A percentile compares a stretch with the other conserved stretches of the same genome.
Evolutionary conservation across 805 yeast genomes (phyloP).

Genomic region (Wickerhamomyces silvicola): DNA sequence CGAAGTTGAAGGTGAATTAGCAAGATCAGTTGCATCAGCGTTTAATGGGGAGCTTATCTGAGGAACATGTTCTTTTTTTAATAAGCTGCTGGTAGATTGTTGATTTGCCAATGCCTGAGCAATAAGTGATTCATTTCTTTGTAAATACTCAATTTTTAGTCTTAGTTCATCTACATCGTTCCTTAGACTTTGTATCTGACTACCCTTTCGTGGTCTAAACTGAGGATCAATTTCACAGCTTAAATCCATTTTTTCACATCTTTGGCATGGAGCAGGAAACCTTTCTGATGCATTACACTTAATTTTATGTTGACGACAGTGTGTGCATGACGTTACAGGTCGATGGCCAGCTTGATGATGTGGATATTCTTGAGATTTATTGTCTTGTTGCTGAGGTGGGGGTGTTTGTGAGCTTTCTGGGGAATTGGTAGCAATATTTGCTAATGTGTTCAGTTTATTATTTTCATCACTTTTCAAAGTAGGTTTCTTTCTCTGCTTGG

Average conservation of each 20-base stretch:
- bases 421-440: conserved; percentile 10
- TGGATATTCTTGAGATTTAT: conserved; percentile 1
- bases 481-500: conserved; percentile 6
- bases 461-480: conserved; percentile 4
- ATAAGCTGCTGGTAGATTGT: conserved; percentile 5
- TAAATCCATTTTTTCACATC: conserved; percentile 76
- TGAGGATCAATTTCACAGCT: conserved; percentile 87
- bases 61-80: conserved; percentile 13
- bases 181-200: conserved; percentile 76
- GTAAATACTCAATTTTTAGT: conserved; percentile 59
- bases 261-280: conserved; percentile 72
- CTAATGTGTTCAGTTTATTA: conserved; percentile 11
- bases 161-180: conserved; percentile 81
- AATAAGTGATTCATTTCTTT: conserved; percentile 59
- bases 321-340: conserved; percentile 90
- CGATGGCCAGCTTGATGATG: conserved; percentile 52
- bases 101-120: conserved; percentile 49
- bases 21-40: conserved; percentile 4
- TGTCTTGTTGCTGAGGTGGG: conserved; percentile 2
- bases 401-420: no score
- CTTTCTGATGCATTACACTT: conserved; percentile 86
- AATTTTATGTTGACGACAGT: conserved; percentile 91
- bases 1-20: conserved; percentile 18
- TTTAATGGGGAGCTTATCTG: conserved; percentile 17
- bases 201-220: conserved; percentile 86